phyloP scores from a whole-genome alignment of 2,329 filamentous ascomycete species.

The Thermoascus crustaceus region DNA sequence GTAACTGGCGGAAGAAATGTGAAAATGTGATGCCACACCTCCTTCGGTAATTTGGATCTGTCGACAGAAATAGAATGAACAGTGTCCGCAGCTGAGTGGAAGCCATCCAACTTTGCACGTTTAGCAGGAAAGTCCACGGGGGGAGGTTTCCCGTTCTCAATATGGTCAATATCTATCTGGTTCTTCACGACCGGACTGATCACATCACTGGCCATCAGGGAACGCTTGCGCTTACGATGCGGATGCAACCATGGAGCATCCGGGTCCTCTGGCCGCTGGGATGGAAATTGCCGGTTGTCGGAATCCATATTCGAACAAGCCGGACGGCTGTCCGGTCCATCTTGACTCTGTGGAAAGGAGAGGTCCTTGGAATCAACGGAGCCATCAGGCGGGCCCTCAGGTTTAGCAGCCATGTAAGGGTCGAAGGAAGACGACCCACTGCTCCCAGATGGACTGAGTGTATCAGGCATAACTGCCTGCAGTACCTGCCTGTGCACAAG shows the following conservation, averaged over 20 bases:
- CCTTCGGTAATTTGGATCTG: conserved; percentile 43
- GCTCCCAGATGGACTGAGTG: conserved; percentile 8
- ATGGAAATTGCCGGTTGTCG: not conserved
- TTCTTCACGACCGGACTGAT: not conserved
- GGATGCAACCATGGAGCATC: not conserved
- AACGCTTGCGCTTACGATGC: conserved; percentile 10
- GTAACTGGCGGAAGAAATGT: conserved; percentile 55
- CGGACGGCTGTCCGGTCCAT: conserved; percentile 1
- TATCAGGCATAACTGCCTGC: conserved; percentile 9
- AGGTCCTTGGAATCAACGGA: not conserved
- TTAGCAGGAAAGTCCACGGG: conserved; percentile 5
- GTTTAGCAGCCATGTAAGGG: conserved; percentile 10
- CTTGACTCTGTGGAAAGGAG: not conserved
- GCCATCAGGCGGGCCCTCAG: conserved; percentile 5
- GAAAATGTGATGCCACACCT: conserved; percentile 65
- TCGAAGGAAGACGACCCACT: conserved; percentile 13
- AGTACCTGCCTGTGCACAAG: conserved; percentile 5
- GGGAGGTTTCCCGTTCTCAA: not conserved
- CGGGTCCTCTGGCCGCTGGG: not conserved
- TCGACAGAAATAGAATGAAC: conserved; percentile 9
- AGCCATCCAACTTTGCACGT: conserved; percentile 11
- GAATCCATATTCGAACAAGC: not conserved
- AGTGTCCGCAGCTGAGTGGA: not conserved
- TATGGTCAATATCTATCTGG: not conserved
- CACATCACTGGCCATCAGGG: conserved; percentile 4